Evolutionary conservation across 1,284 basidiomycete species (phyloP), one percentile per base, ranked within the genome.

Genomic region (Caloboletus inedulis): DNA sequence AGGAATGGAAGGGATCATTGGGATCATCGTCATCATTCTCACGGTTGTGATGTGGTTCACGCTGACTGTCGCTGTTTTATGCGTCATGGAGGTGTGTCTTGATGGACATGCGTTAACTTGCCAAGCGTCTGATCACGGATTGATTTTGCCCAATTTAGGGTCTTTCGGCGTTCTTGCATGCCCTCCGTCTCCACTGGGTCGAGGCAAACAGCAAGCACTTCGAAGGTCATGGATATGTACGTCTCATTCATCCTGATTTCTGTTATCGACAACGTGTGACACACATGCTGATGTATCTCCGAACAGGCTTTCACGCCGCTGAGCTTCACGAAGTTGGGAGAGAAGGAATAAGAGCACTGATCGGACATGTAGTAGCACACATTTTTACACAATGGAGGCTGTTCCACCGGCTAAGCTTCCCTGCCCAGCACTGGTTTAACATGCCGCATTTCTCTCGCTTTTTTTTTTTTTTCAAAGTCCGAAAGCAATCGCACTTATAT

Each of bases 141-240:
- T 39, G 45, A 49, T 54, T 18, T 48, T 21, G 53, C 46, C 47
- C 49, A 56, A 56, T 53, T 36, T 61, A 92, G 89, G 94, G 94
- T 59, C 77, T 97, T 47, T 94, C 91, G 57, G 94, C 94, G 39
- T 98, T 98, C 76, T 73, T 99, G 64, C 96, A 99, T 71, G 95
- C 96, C 8, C 80, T 99, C 57, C 89, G 97, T 72, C 80, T 99
- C 62, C 95, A 98, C 72, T 98, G 96, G 94, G 95, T 98, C 59
- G 95, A 98, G 73, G 90, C 88, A 46, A 95, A 95, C 76, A 94
- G 93, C 75, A 98, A 98, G 80, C 93, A 95, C 70, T 98, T 91
- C 73, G 85, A 89, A 73, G 94, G 92, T 35, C 88, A 82, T 55
- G 93, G 94, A 65, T 86, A 93, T 78, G 87, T 89, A 73, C 69